Base-by-base conservation (phyloP, 352 stramenopile genomes). In the Phytopythium sindhum region DNA sequence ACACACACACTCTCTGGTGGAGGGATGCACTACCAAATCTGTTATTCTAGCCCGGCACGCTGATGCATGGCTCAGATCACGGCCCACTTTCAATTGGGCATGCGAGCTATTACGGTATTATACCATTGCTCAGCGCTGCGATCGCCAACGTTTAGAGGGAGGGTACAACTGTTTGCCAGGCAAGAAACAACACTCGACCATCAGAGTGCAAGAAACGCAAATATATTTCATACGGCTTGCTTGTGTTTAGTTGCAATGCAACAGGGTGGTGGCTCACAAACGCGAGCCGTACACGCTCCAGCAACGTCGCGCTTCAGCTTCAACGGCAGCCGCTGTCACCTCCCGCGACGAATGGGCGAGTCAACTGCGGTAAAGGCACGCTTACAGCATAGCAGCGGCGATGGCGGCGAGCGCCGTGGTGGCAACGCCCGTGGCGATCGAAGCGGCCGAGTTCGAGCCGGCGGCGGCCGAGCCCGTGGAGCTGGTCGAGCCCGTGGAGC, bases 361-460 rank as follows among this genome's bases (percentile, higher is more conserved):
- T 14, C 59, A n/a, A 29, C 60, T 50, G 39, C 9, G 21, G 37
- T 6, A 2, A 28, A 29, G 14, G 26, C 8, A 66, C 37, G 60
- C 54, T 68, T 79, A 79, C 61, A 79, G 72, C 50, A 79, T 62
- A 1, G 61, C 50, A 24, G 65, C 66, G 35, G 57, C 63, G 23
- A 71, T 57, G 24, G 66, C 68, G 15, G 48, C 63, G 15, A 79
- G 28, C 21, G 72, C 57, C 21, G 57, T 63, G 57, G 57, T 48
- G 41, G 37, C 44, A 12, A 47, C 31, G 57, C 57, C 44, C 57
- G 23, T 63, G 57, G 57, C 57, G 57, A 56, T 23, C 29, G 57
- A 63, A 9, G 48, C n/a, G 4, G 57, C 45, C 28, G 57, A 63
- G 44, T 29, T 60, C n/a, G 54, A 60, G 54, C 54, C 52, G 52